Base-by-base conservation (phyloP, 345 rosid genomes). In the Arabis alpina region DNA sequence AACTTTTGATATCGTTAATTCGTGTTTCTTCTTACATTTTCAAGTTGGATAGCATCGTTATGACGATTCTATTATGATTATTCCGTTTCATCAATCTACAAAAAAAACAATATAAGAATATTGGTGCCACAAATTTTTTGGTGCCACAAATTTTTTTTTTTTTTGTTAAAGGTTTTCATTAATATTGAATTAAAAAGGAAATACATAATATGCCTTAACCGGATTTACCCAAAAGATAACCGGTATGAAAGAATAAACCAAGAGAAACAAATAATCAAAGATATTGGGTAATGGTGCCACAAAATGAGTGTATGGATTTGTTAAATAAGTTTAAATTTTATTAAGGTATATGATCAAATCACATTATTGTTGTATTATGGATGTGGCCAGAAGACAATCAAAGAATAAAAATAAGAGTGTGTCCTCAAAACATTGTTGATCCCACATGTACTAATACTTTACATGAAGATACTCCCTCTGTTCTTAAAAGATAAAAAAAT, bases 361-460 rank as follows among this genome's bases (percentile, higher is more conserved):
- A 25, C 39, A 42, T 28, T 61, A 43, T 12, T 40, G 16, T 19
- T 39, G 48, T 13, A 43, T 47, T 11, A 45, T 44, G 10, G 53
- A 12, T 57, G 47, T 5, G 11, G 15, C 43, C 12, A 14, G 10
- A 44, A 14, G 25, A 14, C 9, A 4, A 15, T 42, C 14, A 28
- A 2, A 36, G 40, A 36, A 36, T 10, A 36, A 28, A 28, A 28
- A 36, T 2, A 36, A 36, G 10, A 36, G 40, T 36, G 40, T 36
- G 10, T 36, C 10, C 13, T 57, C 57, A 68, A 30, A 66, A 67
- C 63, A 44, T 43, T 13, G 30, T 19, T 55, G 44, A 43, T 36
- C 32, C 36, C 52, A 70, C 75, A 51, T 51, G 44, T 32, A 70
- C 43, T 30, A 61, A 24, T 39, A 27, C 5, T 59, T 70, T 14